phyloP scores from a whole-genome alignment of 2,329 filamentous ascomycete species.

The Alternaria solani region DNA sequence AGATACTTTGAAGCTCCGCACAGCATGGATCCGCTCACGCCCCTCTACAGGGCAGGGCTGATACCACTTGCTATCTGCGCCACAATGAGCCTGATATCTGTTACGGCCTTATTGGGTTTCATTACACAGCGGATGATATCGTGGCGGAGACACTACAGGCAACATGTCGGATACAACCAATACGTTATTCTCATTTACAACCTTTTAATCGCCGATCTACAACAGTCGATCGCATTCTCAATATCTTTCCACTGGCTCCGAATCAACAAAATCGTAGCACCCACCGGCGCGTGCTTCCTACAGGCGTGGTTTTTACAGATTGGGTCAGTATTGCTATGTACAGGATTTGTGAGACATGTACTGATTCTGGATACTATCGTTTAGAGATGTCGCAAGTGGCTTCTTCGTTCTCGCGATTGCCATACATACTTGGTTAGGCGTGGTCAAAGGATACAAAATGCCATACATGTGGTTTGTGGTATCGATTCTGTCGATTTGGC shows the following conservation, averaged over 20 bases:
- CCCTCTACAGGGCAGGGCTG: conserved; percentile 51
- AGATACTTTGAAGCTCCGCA: conserved; percentile 36
- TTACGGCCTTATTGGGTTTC: conserved; percentile 55
- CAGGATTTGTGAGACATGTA: neutral
- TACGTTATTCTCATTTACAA: conserved; percentile 64
- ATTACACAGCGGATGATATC: conserved; percentile 62
- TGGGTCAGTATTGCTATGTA: conserved; percentile 24
- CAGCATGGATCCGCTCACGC: conserved; percentile 43
- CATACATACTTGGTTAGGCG: conserved; percentile 61
- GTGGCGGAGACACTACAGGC: conserved; percentile 58
- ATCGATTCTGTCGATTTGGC: conserved; percentile 57
- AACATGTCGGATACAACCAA: conserved; percentile 63
- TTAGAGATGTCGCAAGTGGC: conserved; percentile 59
- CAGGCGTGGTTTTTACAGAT: conserved; percentile 63
- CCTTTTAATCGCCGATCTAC: conserved; percentile 62
- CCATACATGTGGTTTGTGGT: conserved; percentile 56
- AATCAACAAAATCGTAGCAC: conserved; percentile 54
- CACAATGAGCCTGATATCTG: conserved; percentile 57
- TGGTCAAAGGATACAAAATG: conserved; percentile 58
- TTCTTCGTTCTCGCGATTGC: conserved; percentile 64
- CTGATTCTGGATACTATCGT: neutral
- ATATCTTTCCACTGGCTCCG: conserved; percentile 59
- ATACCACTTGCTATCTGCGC: conserved; percentile 59
- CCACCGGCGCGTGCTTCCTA: conserved; percentile 57
- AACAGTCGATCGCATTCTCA: conserved; percentile 60